Conservation (phyloP, 768 basidiomycete species). For the Leccinum rimulosum region DNA sequence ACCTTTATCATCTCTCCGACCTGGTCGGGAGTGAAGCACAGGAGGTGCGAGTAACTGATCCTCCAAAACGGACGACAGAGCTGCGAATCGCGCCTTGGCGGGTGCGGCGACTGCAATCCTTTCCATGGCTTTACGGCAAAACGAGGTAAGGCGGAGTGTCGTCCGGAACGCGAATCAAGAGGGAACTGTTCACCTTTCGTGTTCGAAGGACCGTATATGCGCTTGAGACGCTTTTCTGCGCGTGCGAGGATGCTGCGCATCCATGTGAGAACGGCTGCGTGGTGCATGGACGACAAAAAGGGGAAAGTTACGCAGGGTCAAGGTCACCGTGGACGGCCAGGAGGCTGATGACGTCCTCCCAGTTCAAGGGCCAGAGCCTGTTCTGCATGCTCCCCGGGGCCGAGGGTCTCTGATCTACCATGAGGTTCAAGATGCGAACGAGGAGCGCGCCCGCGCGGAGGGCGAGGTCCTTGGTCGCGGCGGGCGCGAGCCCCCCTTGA, state of each 20-base stretch:
- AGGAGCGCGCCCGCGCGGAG: slow-evolving; percentile 45
- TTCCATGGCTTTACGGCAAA: slow-evolving; percentile 11
- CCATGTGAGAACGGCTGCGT: slow-evolving; percentile 1
- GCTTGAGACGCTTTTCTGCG: slow-evolving; percentile 28
- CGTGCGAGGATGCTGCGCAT: slow-evolving; percentile 22
- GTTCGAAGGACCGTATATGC: slow-evolving; percentile 27
- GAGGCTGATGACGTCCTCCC: slow-evolving; percentile 61
- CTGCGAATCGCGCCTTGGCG: slow-evolving; percentile 16
- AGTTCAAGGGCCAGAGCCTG: slow-evolving; percentile 57
- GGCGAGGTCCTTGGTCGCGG: slow-evolving; percentile 38
- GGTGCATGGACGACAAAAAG: neutral
- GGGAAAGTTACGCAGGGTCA: slow-evolving; percentile 21
- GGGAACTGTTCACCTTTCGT: slow-evolving; percentile 12
- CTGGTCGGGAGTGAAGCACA: slow-evolving; percentile 8
- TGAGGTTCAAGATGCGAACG: slow-evolving; percentile 48
- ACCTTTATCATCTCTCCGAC: slow-evolving; percentile 12
- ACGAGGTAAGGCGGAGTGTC: slow-evolving; percentile 1
- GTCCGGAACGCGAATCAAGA: neutral
- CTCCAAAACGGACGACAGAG: slow-evolving; percentile 2
- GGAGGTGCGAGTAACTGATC: slow-evolving; percentile 18
- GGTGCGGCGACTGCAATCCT: slow-evolving; percentile 13
- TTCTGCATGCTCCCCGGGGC: slow-evolving; percentile 62
- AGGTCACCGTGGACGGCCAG: slow-evolving; percentile 42
- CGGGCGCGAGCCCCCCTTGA: slow-evolving; percentile 20
- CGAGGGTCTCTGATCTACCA: slow-evolving; percentile 55